Base-by-base conservation (phyloP, 208 protist genomes). In the Acanthamoeba divionensis region DNA sequence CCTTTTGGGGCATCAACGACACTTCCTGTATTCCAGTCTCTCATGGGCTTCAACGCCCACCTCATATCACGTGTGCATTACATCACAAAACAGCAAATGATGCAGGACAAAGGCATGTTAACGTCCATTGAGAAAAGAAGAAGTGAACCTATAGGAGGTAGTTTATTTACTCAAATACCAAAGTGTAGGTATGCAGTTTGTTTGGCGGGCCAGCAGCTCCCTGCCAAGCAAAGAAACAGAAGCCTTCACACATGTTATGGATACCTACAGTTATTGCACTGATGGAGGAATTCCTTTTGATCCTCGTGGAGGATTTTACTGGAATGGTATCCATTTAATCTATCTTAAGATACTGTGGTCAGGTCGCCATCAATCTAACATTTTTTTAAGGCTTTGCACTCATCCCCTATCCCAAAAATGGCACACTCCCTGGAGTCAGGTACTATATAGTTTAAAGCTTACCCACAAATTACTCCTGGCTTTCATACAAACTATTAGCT, bases 211-310 rank as follows among this genome's bases (percentile, higher is more conserved):
- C 57, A 48, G 18, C n/a, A 24, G 5, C 18, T 69, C 21, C 6
- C 13, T 55, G 18, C 54, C n/a, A 38, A 21, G 79, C 62, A 77
- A 21, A 21, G 33, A 57, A n/a, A 21, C 18, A 44, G n/a, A 33
- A 13, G 67, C 67, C 31, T 87, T 71, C 18, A 87, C 79, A n/a
- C 79, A 87, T 36, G 29, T 77, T 24, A 71, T 87, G 54, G 79
- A 87, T 45, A 33, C 41, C 4, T 75, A 87, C 26, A 36, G 12
- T 18, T 87, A 75, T 31, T 75, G 73, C 54, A 75, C 66, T n/a
- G n/a, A 24, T 29, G 21, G 45, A n/a, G 31, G n/a, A 4, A 75
- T 24, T 29, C 36, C 31, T 4, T 75, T n/a, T 29, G 66, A n/a
- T 31, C 66, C n/a, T 33, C n/a, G n/a, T n/a, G 26, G 66, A n/a